phyloP scores from a whole-genome alignment of 768 basidiomycete genomes.

The Mycena latifolia region DNA sequence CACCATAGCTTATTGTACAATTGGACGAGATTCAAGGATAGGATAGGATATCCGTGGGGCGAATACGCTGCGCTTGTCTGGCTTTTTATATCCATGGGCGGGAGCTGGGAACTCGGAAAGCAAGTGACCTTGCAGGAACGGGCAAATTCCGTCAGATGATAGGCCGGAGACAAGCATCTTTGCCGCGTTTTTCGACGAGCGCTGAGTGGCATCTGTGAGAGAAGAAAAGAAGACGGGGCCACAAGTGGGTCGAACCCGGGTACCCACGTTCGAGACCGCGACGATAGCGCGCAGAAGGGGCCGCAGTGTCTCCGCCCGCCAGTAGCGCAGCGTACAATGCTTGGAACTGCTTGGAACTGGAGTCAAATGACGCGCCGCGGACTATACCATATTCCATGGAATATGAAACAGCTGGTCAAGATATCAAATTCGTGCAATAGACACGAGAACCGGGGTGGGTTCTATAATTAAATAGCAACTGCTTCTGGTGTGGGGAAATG shows the following conservation, averaged over 20 bases:
- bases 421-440: slow-evolving; percentile 21
- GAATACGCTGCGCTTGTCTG: not conserved
- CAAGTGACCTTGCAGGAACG: slow-evolving; percentile 30
- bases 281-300: not conserved
- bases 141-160: slow-evolving; percentile 35
- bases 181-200: slow-evolving; percentile 15
- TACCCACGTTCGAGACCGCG: slow-evolving; percentile 27
- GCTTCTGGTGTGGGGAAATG: slow-evolving; percentile 34
- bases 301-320: too few species aligned
- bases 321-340: too few species aligned
- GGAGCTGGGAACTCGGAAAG: slow-evolving; percentile 27
- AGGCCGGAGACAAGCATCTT: slow-evolving; percentile 21
- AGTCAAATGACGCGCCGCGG: slow-evolving; percentile 21
- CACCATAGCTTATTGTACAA: slow-evolving; percentile 50
- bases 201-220: slow-evolving; percentile 31
- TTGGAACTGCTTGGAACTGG: too few species aligned
- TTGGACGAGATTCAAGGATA: not conserved
- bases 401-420: slow-evolving; percentile 16
- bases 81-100: slow-evolving; percentile 23
- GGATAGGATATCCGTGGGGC: slow-evolving; percentile 24
- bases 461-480: slow-evolving; percentile 25
- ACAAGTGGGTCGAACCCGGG: slow-evolving; percentile 16
- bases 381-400: slow-evolving; percentile 16
- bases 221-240: too few species aligned
- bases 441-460: slow-evolving; percentile 13